Evolutionary conservation across 768 basidiomycete species (phyloP), one percentile per base, ranked within the genome.

Genomic region (Cystobasidium tubakii): DNA sequence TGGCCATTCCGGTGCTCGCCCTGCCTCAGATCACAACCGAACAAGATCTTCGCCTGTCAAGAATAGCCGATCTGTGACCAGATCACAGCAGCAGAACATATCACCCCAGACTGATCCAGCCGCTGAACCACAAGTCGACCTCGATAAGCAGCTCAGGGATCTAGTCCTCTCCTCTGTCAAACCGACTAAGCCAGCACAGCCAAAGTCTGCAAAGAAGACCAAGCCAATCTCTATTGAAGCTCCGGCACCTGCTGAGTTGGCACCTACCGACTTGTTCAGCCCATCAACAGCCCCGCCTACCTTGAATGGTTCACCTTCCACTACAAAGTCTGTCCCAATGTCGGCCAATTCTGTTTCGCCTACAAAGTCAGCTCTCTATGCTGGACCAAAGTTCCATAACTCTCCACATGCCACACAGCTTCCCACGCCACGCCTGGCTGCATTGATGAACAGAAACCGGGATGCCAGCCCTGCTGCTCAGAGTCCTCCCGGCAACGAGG

Each of bases 311-410:
- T 29, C 57, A 12, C 29, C 27, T 31, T 6, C 57, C 15, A 29
- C 27, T 15, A 4, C 57, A 12, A 34, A 29, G 15, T 21, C 57
- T 29, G 21, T 34, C 29, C 57, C 57, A 60, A 34, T 60, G 57
- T 34, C 57, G 13, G 57, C 17, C 33, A 29, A 29, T n/a, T 33
- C 74, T 1, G 43, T 43, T 4, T 25, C 31, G 4, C 33, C 67
- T 1, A 72, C 42, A 9, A 62, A 67, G 50, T 43, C 33, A 12
- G 33, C 33, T 27, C 63, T 66, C 2, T 75, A 75, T 62, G 74
- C 74, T 25, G 74, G 74, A 4, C 74, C 74, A 29, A 67, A 75
- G 19, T 75, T 75, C 44, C 74, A 75, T 43, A 75, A 75, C 33
- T 75, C 74, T 25, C 74, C 74, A 31, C 62, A 54, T 21, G 67